Evolutionary conservation across 2,329 filamentous ascomycete species (phyloP).

Genomic region (Alternaria triticina): DNA sequence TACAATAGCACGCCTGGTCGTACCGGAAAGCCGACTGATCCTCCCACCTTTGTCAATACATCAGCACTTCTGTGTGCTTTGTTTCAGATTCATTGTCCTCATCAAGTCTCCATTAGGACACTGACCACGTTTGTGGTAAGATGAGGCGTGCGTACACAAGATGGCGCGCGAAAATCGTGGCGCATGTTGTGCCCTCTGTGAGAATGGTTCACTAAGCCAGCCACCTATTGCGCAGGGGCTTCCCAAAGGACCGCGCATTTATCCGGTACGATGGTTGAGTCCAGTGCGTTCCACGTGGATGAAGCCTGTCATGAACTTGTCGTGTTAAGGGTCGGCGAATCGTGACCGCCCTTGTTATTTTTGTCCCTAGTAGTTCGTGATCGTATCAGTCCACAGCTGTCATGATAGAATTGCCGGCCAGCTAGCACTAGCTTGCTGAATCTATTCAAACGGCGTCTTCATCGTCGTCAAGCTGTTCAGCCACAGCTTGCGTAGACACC

Average conservation of each 20-base stretch:
- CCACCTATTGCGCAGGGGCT: conserved; percentile 18
- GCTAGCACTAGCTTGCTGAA: background rate
- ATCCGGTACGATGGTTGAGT: conserved; percentile 23
- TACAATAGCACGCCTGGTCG: background rate
- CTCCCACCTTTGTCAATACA: background rate
- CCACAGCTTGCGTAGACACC: conserved; percentile 52
- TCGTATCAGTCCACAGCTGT: conserved; percentile 21
- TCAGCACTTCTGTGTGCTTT: background rate
- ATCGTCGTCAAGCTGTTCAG: conserved; percentile 42
- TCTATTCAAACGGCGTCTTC: conserved; percentile 41
- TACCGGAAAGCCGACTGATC: background rate
- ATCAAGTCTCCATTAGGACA: background rate
- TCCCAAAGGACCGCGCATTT: conserved; percentile 17
- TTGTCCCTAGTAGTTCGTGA: conserved; percentile 17
- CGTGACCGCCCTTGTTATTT: conserved; percentile 19
- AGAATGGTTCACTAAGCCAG: conserved; percentile 14
- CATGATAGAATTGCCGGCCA: conserved; percentile 4
- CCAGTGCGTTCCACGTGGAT: conserved; percentile 37
- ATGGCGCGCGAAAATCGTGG: conserved; percentile 4
- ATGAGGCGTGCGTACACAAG: background rate
- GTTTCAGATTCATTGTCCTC: background rate
- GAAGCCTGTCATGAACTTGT: conserved; percentile 14
- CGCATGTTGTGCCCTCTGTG: conserved; percentile 5
- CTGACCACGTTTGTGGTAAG: background rate
- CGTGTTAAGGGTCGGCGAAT: conserved; percentile 3